phyloP scores from a whole-genome alignment of 495 filamentous ascomycete genomes.

The Xylaria acuta region DNA sequence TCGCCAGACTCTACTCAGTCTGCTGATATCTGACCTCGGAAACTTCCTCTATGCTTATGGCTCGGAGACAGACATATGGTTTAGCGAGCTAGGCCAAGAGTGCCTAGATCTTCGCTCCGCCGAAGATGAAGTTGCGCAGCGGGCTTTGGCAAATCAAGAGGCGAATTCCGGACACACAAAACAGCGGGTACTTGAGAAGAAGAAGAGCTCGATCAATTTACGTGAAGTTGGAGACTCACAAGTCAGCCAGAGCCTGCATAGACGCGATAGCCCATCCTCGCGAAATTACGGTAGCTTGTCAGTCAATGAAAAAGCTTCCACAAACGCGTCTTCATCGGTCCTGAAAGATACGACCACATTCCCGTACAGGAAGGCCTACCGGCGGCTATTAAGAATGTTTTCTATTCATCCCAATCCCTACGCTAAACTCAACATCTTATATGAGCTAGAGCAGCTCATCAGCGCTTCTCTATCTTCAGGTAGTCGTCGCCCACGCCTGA shows the following conservation, averaged over 20 bases:
- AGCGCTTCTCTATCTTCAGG: slow-evolving; percentile 69
- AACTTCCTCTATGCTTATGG: slow-evolving; percentile 82
- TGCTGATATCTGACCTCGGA: slow-evolving; percentile 89
- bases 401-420: slow-evolving; percentile 90
- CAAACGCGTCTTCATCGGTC: slow-evolving; percentile 41
- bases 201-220: slow-evolving; percentile 61
- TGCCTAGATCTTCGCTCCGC: slow-evolving; percentile 78
- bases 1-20: slow-evolving; percentile 78
- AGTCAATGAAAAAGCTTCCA: slow-evolving; percentile 50
- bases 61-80: slow-evolving; percentile 94
- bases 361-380: slow-evolving; percentile 76
- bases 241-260: slow-evolving; percentile 36
- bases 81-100: slow-evolving; percentile 76
- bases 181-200: slow-evolving; percentile 64
- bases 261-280: slow-evolving; percentile 41
- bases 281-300: slow-evolving; percentile 50
- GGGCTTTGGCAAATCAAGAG: slow-evolving; percentile 44
- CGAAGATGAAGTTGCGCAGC: slow-evolving; percentile 56
- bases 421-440: slow-evolving; percentile 81
- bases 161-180: slow-evolving; percentile 52
- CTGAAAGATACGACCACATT: slow-evolving; percentile 62
- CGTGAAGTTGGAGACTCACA: slow-evolving; percentile 47
- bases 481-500: slow-evolving; percentile 45
- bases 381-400: slow-evolving; percentile 81
- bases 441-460: slow-evolving; percentile 82